phyloP scores from a whole-genome alignment of 139 green algal species.

The Raphidocelis subcapitata region DNA sequence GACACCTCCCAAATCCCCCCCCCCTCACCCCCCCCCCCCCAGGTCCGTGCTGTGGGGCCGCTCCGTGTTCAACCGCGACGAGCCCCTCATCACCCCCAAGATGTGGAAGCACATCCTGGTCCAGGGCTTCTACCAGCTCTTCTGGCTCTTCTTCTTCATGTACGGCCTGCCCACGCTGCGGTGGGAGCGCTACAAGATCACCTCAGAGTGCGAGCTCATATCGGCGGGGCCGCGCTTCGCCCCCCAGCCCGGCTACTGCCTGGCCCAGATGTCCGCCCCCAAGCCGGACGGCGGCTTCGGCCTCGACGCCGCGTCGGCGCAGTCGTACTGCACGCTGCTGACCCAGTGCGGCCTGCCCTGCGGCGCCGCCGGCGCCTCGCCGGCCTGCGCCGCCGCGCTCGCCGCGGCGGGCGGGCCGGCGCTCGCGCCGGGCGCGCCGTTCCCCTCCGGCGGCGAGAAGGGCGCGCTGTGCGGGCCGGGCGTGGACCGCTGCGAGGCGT shows the following conservation, averaged over 20 bases:
- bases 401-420: too few species aligned
- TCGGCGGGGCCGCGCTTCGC: too few species aligned
- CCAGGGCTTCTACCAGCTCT: constrained; percentile 80
- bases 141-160: constrained; percentile 87
- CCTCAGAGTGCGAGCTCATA: constrained; percentile 6
- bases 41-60: constrained; percentile 89
- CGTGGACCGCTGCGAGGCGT: neutral
- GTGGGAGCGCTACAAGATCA: constrained; percentile 27
- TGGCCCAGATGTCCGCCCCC: too few species aligned
- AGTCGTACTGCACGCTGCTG: neutral
- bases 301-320: too few species aligned
- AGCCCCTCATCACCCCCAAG: constrained; percentile 81
- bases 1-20: neutral
- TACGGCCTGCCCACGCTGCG: constrained; percentile 62
- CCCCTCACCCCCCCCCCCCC: neutral
- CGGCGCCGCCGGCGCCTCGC: neutral
- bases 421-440: neutral
- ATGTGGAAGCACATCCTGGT: constrained; percentile 96
- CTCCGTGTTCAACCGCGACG: constrained; percentile 79
- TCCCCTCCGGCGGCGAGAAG: neutral
- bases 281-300: too few species aligned
- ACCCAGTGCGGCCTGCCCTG: constrained; percentile 12
- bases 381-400: too few species aligned
- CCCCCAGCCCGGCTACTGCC: too few species aligned
- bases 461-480: neutral